Base-by-base conservation (phyloP, 129 eudicot genomes). In the Pseudognaphalium luteoalbum region DNA sequence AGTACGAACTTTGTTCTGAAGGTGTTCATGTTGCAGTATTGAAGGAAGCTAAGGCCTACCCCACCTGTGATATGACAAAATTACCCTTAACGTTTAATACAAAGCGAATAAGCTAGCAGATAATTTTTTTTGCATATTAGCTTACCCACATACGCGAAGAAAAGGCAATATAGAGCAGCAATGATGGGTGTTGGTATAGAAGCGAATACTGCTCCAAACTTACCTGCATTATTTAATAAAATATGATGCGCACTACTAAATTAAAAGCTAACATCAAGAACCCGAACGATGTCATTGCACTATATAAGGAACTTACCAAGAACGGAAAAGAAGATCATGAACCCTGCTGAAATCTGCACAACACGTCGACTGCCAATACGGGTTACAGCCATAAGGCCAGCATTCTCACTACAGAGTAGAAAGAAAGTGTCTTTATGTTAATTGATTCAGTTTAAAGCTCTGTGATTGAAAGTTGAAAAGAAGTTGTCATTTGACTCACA, bases 81-180 rank as follows among this genome's bases (percentile, higher is more conserved):
- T 64, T 29, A 19, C 14, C 58, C 71, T 70, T 7, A 25, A 21
- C 20, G 56, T 19, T 17, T 44, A 5, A 30, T 66, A 64, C 34
- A 77, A 41, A 72, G 68, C 2, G 8, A 19, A 15, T 17, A 67
- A 29, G 25, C 8, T 10, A 57, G 63, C 10, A 14, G n/a, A 57
- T 32, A 12, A 22, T 33, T 28, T 57, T 22, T 68, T n/a, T 75
- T 65, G 28, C 62, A 35, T 29, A 56, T 60, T 60, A 62, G 80
- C 94, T n/a, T 84, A 86, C 94, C 94, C 16, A 86, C 94, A 19
- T 88, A 88, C 17, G 88, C 94, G 67, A 88, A 88, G 83, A 88
- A 82, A 70, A 88, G 76, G 70, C 94, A 88, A 51, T 84, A 86
- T 76, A 88, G 81, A 73, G 94, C 94, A 63, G 91, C 91, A 70